Conservation (phyloP, 176 grass and related monocot genomes). For the Zea mays region DNA sequence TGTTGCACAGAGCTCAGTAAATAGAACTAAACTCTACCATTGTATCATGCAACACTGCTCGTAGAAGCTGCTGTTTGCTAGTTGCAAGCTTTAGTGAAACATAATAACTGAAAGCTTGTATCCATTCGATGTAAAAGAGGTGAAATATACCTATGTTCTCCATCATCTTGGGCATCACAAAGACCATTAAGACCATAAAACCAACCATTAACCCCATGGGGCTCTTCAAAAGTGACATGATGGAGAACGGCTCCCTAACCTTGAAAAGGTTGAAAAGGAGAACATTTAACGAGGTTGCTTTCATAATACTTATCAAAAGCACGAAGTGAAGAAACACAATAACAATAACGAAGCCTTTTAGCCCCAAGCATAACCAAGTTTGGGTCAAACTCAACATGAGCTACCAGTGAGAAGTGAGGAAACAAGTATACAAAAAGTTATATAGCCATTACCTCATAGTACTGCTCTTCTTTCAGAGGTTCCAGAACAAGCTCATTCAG, state of each 20-base stretch:
- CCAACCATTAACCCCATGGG: slow-evolving; percentile 97
- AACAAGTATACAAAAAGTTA: neutral
- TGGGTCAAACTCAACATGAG: neutral
- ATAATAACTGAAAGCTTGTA: slow-evolving; percentile 15
- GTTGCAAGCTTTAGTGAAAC: neutral
- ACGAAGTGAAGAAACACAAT: slow-evolving; percentile 10
- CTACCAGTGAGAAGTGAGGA: neutral
- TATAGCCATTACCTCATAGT: slow-evolving; percentile 75
- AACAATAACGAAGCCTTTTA: neutral
- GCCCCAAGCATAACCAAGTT: neutral
- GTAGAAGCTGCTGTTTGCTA: slow-evolving; percentile 6
- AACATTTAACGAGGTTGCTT: slow-evolving; percentile 28
- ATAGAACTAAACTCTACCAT: neutral
- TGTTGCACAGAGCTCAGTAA: slow-evolving; percentile 8
- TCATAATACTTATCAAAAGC: slow-evolving; percentile 9
- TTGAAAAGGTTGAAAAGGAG: slow-evolving; percentile 38
- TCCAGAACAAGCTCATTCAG: slow-evolving; percentile 93
- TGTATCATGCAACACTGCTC: slow-evolving; percentile 18
- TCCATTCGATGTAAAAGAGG: neutral
- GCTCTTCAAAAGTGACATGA: slow-evolving; percentile 92
- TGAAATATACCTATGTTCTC: slow-evolving; percentile 67
- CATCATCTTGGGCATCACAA: slow-evolving; percentile 93
- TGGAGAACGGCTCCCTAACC: slow-evolving; percentile 81
- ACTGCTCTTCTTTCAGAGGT: slow-evolving; percentile 85
- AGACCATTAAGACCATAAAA: slow-evolving; percentile 88